Base-by-base conservation (phyloP, 2,329 filamentous ascomycete species). In the Chaetomiaceae sp. region DNA sequence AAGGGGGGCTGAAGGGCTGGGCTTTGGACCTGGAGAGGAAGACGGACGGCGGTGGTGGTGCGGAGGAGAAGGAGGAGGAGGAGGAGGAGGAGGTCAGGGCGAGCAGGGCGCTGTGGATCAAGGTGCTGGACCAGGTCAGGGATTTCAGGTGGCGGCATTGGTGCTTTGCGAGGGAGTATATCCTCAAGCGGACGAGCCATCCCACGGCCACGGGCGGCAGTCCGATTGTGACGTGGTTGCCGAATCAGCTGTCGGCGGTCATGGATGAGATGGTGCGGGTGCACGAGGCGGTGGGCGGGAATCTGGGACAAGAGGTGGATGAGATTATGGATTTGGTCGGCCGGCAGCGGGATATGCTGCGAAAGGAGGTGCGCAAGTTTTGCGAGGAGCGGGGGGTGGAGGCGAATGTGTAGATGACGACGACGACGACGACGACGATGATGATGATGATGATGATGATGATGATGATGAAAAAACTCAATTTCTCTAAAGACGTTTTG, bases 51-150 rank as follows among this genome's bases (percentile, higher is more conserved):
- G n/a, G n/a, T n/a, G n/a, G n/a, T n/a, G 1, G 89, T 94, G 10
- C 2, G 1, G 21, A 73, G 66, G 36, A 30, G 2, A 7, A 73
- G 66, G 96, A 95, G 73, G 96, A 96, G 75, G 96, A 96, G 10
- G 92, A 95, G 34, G 90, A 86, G 81, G 95, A 96, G 61, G 81
- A 86, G 55, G 86, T 89, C 73, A 94, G 69, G 90, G 89, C 57
- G 79, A 80, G 90, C 90, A 96, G 80, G 14, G 69, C 78, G 46
- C 72, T 85, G 4, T 89, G 86, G 73, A 73, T 88, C 4, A 73
- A 79, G 57, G 75, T 84, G 23, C 75, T 91, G 43, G 78, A 92
- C 66, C 84, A 90, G 69, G 86, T 92, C 8, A 81, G 88, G 51
- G 86, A 89, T 66, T 92, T 92, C 73, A 75, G 88, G 55, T 92